Evolutionary conservation across 306 rosid species (phyloP).

Genomic region (Citrullus colocynthis): DNA sequence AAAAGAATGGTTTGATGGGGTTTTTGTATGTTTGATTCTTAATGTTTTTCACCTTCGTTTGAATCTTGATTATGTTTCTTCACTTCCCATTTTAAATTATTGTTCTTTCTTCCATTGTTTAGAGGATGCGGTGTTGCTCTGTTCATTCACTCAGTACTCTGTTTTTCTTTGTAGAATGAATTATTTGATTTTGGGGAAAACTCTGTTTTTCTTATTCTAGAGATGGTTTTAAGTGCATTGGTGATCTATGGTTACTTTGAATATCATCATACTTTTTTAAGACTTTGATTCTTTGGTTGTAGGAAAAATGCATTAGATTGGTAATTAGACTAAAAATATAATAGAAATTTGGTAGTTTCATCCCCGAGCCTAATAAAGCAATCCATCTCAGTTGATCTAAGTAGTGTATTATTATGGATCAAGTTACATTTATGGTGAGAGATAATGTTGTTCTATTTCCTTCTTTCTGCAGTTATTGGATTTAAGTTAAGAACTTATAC

Average conservation of each 20-base stretch:
- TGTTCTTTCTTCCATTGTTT: no score
- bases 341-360: not conserved
- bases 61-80: not conserved
- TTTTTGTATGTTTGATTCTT: not conserved
- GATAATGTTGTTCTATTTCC: conserved; percentile 15
- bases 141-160: not conserved
- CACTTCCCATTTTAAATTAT: no score
- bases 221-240: no score
- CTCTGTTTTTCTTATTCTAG: not conserved
- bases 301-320: not conserved
- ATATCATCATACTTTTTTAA: no score
- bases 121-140: not conserved
- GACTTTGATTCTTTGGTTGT: not conserved
- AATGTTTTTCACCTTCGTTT: not conserved
- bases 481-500: not conserved
- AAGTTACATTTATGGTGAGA: no score
- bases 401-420: not conserved
- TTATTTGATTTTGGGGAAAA: not conserved
- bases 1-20: not conserved
- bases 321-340: not conserved
- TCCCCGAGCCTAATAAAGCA: not conserved
- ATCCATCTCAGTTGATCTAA: not conserved
- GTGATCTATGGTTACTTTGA: no score
- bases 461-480: conserved; percentile 22
- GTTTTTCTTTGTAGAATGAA: not conserved